Evolutionary conservation across 2,329 filamentous ascomycete species (phyloP), one percentile per base, ranked within the genome.

Genomic region (Penicillium sumatraense): DNA sequence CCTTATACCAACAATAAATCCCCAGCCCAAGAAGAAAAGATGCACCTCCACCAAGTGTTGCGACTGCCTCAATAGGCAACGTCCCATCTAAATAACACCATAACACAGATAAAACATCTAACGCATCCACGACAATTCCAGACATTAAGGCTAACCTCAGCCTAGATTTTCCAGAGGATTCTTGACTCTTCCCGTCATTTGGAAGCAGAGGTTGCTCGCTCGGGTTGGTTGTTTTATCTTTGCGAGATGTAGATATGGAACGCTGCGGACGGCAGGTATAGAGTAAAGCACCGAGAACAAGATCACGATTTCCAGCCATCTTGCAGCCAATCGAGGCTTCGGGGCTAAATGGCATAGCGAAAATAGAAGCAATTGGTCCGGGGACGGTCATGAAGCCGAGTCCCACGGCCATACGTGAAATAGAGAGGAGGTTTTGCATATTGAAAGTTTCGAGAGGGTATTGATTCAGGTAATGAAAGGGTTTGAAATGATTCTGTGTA

Each of bases 1-100:
- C 58, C 65, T 14, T 10, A 70, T 66, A 16, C 38, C 3, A 41
- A 16, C 18, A 41, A 41, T 24, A 41, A 41, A 41, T 10, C 20
- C 38, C 38, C 6, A 41, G 11, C 24, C 38, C 38, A 41, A 41
- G 20, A 2, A 41, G 11, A 41, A 41, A 9, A 41, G 5, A 41
- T n/a, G 38, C 38, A 10, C 38, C 38, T 16, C 38, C 38, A 13
- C 38, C 38, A 3, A 41, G 38, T 41, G 38, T 41, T 13, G 38
- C 38, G n/a, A 16, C 38, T 20, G 38, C 38, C 38, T 41, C 18
- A 11, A 41, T 24, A 8, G 38, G 38, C 38, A 41, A 41, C 11
- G 38, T 41, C 38, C 38, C 38, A 41, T 41, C 38, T 23, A 41
- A 20, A 41, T 41, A 41, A 24, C 38, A 41, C 38, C 38, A 41